phyloP scores from a whole-genome alignment of 345 rosid species.

The Eucalyptus marginata region DNA sequence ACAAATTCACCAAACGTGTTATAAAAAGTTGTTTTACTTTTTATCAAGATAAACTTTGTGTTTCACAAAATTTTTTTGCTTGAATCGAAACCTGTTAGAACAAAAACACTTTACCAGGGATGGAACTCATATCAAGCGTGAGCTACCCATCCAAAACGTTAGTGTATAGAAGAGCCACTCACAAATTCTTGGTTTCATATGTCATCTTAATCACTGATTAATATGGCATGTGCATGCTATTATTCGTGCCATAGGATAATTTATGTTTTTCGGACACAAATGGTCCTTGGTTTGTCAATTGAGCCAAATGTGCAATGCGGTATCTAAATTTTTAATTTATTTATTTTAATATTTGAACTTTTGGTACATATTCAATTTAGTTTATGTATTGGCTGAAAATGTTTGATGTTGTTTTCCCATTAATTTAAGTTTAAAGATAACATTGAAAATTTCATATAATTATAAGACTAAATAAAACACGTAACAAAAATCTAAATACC shows the following conservation, averaged over 20 bases:
- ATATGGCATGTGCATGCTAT: neutral
- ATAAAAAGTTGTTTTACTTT: no score
- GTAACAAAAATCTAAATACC: accelerated
- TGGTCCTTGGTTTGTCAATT: accelerated
- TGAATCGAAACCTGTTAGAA: no score
- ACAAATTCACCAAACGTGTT: no score
- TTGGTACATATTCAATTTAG: no score
- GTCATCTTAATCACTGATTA: neutral
- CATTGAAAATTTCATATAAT: no score
- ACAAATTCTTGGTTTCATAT: neutral
- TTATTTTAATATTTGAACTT: accelerated
- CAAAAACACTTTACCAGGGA: neutral
- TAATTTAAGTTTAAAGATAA: no score
- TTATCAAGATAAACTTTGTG: no score
- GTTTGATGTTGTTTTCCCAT: neutral
- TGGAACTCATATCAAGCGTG: neutral
- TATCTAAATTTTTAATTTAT: no score
- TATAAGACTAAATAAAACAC: neutral
- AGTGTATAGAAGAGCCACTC: neutral
- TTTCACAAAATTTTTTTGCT: no score
- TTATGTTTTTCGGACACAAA: accelerated
- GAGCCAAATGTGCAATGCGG: accelerated
- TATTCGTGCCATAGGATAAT: neutral
- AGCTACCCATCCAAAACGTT: accelerated
- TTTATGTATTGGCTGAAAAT: accelerated